Conservation (phyloP, 106 monocot genomes). For the Dendrobium chrysotoxum region DNA sequence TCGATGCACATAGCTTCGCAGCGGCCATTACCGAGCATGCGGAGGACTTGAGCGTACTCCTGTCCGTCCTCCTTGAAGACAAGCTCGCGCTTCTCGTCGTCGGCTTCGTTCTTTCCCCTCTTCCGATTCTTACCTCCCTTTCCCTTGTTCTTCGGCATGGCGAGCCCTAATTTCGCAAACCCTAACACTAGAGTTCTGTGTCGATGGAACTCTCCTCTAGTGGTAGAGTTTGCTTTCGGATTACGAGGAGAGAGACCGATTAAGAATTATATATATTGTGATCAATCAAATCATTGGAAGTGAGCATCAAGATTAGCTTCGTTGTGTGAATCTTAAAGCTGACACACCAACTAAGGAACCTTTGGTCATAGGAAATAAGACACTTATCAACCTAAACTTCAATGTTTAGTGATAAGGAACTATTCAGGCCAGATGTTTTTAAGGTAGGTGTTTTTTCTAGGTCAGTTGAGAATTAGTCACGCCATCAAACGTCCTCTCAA, state of each 20-base stretch:
- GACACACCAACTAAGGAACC: no score
- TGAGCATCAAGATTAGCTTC: no score
- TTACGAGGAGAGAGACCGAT: background rate
- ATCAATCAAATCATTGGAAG: no score
- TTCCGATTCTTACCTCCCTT: constrained; percentile 31
- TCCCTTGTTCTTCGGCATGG: constrained; percentile 31
- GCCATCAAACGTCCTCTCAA: no score
- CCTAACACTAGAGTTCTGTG: background rate
- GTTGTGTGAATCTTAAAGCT: no score
- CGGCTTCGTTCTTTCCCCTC: constrained; percentile 30
- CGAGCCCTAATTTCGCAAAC: background rate
- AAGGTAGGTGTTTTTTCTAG: no score
- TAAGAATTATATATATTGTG: no score
- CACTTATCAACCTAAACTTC: no score
- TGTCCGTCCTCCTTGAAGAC: constrained; percentile 32
- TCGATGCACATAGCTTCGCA: constrained; percentile 30
- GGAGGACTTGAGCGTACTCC: constrained; percentile 25
- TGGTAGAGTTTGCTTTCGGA: background rate
- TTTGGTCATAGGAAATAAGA: no score
- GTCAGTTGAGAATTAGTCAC: no score
- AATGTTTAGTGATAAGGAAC: no score
- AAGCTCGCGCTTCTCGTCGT: constrained; percentile 30
- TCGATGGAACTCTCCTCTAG: background rate
- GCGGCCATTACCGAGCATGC: constrained; percentile 27
- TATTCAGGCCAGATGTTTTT: no score